These are phyloP conservation scores for Vitellaria paradoxa DNA, from an alignment of 179 eudicot genomes.

Conservation along the genomic window DNA sequence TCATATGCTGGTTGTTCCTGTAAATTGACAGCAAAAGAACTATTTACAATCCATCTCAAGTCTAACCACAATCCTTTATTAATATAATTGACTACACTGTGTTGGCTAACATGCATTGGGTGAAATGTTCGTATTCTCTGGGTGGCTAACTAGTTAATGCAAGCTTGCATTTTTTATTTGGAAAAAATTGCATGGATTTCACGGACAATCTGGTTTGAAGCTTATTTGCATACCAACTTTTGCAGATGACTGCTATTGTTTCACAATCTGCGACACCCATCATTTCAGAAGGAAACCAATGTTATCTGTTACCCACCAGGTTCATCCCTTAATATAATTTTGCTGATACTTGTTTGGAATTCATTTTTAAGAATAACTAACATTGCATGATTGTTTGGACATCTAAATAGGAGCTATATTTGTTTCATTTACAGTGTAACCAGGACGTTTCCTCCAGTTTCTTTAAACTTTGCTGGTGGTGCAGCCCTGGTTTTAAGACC, in stretches of 20 bases:
- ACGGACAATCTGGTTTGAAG: neutral
- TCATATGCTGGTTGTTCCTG: neutral
- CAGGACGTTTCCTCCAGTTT: conserved; percentile 69
- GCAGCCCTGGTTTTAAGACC: conserved; percentile 81
- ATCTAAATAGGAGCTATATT: conserved; percentile 1
- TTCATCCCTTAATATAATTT: conserved; percentile 14
- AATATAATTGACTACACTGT: neutral
- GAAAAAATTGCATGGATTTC: neutral
- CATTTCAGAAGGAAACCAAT: conserved; percentile 61
- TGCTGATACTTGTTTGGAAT: conserved; percentile 5
- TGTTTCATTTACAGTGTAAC: conserved; percentile 39
- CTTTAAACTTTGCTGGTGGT: conserved; percentile 82
- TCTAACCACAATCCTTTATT: no score
- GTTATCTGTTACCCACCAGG: conserved; percentile 73
- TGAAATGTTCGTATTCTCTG: neutral
- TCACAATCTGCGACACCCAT: conserved; percentile 63
- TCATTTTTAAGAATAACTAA: neutral
- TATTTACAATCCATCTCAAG: neutral
- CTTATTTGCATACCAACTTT: neutral
- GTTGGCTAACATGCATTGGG: neutral
- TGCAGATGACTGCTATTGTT: conserved; percentile 72
- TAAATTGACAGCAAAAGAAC: neutral
- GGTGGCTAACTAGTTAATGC: neutral
- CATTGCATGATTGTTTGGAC: conserved; percentile 1
- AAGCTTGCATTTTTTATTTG: neutral